Conservation (phyloP, 2,329 filamentous ascomycete genomes). For the Fusarium sp. region DNA sequence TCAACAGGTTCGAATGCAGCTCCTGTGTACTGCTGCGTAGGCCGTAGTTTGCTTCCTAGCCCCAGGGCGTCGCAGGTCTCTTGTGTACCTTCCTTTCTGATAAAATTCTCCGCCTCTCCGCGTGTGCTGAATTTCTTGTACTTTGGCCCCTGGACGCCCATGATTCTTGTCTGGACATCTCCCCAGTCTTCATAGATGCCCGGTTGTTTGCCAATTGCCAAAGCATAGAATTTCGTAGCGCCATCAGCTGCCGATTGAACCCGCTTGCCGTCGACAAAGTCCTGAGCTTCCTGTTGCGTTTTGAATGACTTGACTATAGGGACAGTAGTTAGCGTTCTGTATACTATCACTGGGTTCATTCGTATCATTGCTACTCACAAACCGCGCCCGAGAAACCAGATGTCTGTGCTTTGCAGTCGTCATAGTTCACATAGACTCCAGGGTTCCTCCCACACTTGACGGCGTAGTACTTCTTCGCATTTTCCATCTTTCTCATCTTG, state of each 20-base stretch:
- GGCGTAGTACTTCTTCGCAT: constrained; percentile 72
- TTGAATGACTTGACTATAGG: constrained; percentile 83
- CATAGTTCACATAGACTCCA: constrained; percentile 74
- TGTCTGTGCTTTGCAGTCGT: constrained; percentile 74
- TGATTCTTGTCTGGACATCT: constrained; percentile 80
- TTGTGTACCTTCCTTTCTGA: constrained; percentile 65
- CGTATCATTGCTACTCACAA: constrained; percentile 69
- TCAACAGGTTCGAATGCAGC: constrained; percentile 37
- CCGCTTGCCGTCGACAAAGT: constrained; percentile 76
- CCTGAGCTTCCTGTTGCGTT: constrained; percentile 81
- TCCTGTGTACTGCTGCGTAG: constrained; percentile 9
- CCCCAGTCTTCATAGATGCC: constrained; percentile 77
- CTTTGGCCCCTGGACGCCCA: constrained; percentile 78
- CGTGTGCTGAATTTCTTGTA: constrained; percentile 79
- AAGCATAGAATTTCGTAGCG: constrained; percentile 70
- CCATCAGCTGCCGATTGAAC: constrained; percentile 57
- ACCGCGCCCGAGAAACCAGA: constrained; percentile 74
- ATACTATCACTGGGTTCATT: background rate
- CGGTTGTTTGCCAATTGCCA: constrained; percentile 71
- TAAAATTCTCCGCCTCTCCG: constrained; percentile 84
- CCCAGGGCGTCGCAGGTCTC: constrained; percentile 61
- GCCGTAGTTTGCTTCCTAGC: constrained; percentile 46
- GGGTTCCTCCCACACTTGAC: constrained; percentile 70
- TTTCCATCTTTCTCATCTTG: constrained; percentile 67
- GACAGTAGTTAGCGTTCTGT: constrained; percentile 25